A percentile compares a stretch with the other conserved stretches of the same genome.
Conservation (phyloP, 495 filamentous ascomycete species). For the Cercophora sp. region DNA sequence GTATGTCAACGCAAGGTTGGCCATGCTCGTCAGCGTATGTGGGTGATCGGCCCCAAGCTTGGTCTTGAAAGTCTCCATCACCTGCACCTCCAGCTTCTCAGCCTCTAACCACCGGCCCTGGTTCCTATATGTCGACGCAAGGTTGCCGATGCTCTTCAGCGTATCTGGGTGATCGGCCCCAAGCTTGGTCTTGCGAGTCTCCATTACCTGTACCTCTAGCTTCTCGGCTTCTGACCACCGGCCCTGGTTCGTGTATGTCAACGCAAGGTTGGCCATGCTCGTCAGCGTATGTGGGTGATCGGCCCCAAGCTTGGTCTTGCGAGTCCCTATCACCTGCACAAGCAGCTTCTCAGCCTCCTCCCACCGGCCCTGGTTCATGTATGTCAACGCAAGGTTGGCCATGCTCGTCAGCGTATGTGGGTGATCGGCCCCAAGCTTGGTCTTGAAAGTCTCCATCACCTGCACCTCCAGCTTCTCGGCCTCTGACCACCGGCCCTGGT, state of each 20-base stretch:
- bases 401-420: not conserved
- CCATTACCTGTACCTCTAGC: too few species aligned
- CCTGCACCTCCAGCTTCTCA: not conserved
- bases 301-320: constrained; percentile 27
- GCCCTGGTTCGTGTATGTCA: not conserved
- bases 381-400: not conserved
- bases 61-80: constrained; percentile 1
- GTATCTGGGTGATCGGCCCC: constrained; percentile 12
- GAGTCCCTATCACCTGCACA: too few species aligned
- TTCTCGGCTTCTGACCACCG: constrained; percentile 1
- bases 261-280: not conserved
- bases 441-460: too few species aligned
- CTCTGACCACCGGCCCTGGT: constrained; percentile 4
- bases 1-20: too few species aligned
- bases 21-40: constrained; percentile 13
- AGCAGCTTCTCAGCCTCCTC: constrained; percentile 14
- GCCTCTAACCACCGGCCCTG: not conserved
- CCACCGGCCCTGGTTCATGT: constrained; percentile 5
- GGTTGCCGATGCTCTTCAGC: constrained; percentile 16
- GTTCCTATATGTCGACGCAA: not conserved
- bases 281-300: constrained; percentile 22
- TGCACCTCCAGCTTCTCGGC: not conserved
- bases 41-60: constrained; percentile 14
- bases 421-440: constrained; percentile 27
- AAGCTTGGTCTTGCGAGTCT: constrained; percentile 37